phyloP scores from a whole-genome alignment of 257 asterid genomes.

The Knoxia roxburghii region DNA sequence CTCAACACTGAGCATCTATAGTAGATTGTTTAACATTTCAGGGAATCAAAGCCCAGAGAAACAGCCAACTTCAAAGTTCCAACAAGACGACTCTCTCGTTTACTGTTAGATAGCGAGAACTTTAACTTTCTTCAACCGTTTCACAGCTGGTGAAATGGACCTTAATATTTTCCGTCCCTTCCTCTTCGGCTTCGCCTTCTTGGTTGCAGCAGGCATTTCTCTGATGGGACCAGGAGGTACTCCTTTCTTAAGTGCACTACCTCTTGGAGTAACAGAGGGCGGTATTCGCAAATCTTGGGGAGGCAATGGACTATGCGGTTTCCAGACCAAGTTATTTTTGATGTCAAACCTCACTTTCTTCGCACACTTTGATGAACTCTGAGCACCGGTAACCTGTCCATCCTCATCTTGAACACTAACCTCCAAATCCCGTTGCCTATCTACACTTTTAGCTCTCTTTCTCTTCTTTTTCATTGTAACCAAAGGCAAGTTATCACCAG shows the following conservation, averaged over 20 bases:
- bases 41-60: slow-evolving; percentile 4
- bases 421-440: slow-evolving; percentile 17
- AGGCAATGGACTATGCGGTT: slow-evolving; percentile 85
- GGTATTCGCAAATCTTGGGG: slow-evolving; percentile 87
- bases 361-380: slow-evolving; percentile 56
- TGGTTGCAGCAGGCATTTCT: slow-evolving; percentile 46
- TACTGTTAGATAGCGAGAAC: slow-evolving; percentile 10
- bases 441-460: slow-evolving; percentile 40
- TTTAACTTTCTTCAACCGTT: slow-evolving; percentile 18
- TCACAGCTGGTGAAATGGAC: slow-evolving; percentile 28
- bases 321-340: slow-evolving; percentile 92
- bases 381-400: slow-evolving; percentile 27
- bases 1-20: not conserved
- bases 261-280: slow-evolving; percentile 88
- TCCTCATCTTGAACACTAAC: slow-evolving; percentile 28
- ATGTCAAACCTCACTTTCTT: slow-evolving; percentile 83
- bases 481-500: slow-evolving; percentile 27
- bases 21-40: slow-evolving; percentile 1
- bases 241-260: slow-evolving; percentile 96
- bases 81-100: not conserved
- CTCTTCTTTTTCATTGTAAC: slow-evolving; percentile 44
- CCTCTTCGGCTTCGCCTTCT: slow-evolving; percentile 53
- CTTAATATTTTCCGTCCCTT: slow-evolving; percentile 30
- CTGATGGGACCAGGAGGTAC: slow-evolving; percentile 82
- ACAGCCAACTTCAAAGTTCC: not conserved